A percentile compares a stretch with the other conserved stretches of the same genome.
phyloP scores from a whole-genome alignment of 768 basidiomycete species.

The Tulasnella sp. region DNA sequence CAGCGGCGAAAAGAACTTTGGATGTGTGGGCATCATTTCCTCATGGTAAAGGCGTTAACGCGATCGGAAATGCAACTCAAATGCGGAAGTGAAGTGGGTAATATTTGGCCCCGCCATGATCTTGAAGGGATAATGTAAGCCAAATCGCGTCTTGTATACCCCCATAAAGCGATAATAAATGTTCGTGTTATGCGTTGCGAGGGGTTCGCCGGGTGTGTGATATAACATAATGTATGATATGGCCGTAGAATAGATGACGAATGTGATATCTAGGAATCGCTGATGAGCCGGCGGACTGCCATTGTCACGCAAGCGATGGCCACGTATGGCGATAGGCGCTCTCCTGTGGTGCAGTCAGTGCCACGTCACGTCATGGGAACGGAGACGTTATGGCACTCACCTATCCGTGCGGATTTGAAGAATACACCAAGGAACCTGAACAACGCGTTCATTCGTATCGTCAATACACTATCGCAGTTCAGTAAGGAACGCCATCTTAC shows the following conservation, averaged over 20 bases:
- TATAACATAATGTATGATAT: too few relatives aligned
- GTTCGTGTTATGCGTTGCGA: not conserved
- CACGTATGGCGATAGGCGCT: slow-evolving; percentile 92
- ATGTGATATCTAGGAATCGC: not conserved
- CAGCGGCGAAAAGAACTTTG: slow-evolving; percentile 34
- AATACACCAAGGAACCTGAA: slow-evolving; percentile 79
- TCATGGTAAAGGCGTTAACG: too few relatives aligned
- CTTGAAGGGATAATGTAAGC: slow-evolving; percentile 6
- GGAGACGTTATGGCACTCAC: slow-evolving; percentile 33
- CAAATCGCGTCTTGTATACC: slow-evolving; percentile 1
- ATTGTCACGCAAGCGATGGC: slow-evolving; percentile 85
- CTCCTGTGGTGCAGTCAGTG: slow-evolving; percentile 42
- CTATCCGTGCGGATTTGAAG: slow-evolving; percentile 94
- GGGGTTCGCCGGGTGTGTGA: too few relatives aligned
- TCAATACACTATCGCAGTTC: too few relatives aligned
- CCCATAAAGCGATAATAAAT: not conserved
- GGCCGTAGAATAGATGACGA: not conserved
- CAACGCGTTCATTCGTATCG: too few relatives aligned
- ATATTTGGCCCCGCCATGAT: too few relatives aligned
- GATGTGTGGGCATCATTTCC: slow-evolving; percentile 30
- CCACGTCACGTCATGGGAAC: not conserved
- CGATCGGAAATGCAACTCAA: not conserved
- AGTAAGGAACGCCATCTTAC: slow-evolving; percentile 27
- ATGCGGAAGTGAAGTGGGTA: too few relatives aligned
- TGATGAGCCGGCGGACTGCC: slow-evolving; percentile 58